Base-by-base conservation (phyloP, 2,329 filamentous ascomycete genomes). In the Colletotrichum sublineola region DNA sequence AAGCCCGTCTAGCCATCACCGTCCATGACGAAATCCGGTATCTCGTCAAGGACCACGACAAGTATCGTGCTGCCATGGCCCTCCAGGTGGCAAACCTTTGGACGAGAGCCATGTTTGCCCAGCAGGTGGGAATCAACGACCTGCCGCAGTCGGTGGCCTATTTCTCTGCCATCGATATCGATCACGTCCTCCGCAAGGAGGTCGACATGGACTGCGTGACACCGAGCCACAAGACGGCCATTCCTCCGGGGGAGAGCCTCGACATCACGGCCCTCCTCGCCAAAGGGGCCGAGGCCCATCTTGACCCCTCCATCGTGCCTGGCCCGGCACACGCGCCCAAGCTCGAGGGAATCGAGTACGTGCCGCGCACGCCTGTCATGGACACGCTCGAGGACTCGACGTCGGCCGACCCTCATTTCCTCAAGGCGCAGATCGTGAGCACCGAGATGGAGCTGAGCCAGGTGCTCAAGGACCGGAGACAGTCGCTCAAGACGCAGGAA, bases 1-100 rank as follows among this genome's bases (percentile, higher is more conserved):
- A 93, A 66, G 95, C 95, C 5, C 93, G 97, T 1, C 85, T 99
- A 1, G 90, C 96, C 20, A 94, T 99, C 73, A 98, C 96, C 0
- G 96, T 99, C 0, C 96, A 99, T 80, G 97, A 99, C 78, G 97
- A 99, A 82, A 98, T 99, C 74, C 90, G 96, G 20, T 99, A 99
- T 78, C 87, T 99, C 0, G 95, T 97, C 53, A 92, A 92, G 78
- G 88, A 95, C 3, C 86, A 93, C 73, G 95, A 99, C 82, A 94
- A 92, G 77, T 99, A 98, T 78, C 90, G 93, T 52, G 91, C 93
- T 2, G 96, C 96, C 14, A 93, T 99, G 91, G 96, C 97, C 1
- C 86, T 99, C 15, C 96, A 99, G 81, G 88, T 99, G 9, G 91
- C 95, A 71, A 99, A 99, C 79, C 82, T 99, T 29, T 99, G 96